A percentile compares a stretch with the other conserved stretches of the same genome.
phyloP scores from a whole-genome alignment of 805 yeast species.

The Candida wancherniae region DNA sequence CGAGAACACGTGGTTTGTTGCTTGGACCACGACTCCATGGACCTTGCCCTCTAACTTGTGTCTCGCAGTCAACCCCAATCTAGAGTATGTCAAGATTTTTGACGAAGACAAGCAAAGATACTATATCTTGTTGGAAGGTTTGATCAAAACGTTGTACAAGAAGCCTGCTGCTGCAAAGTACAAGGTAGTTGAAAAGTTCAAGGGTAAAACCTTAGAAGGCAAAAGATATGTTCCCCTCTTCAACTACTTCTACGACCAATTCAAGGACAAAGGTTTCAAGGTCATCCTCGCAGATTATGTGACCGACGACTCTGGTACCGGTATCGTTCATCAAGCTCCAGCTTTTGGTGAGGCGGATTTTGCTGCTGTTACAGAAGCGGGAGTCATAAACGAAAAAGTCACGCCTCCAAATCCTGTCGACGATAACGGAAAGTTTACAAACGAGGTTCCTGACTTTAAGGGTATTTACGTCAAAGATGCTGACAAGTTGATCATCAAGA shows the following conservation, averaged over 20 bases:
- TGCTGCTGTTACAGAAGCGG: constrained; percentile 69
- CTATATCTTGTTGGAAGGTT: constrained; percentile 79
- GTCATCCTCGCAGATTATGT: constrained; percentile 84
- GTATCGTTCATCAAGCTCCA: constrained; percentile 98
- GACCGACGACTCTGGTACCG: constrained; percentile 94
- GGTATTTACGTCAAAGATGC: constrained; percentile 95
- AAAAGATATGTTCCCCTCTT: constrained; percentile 77
- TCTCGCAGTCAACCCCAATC: constrained; percentile 83
- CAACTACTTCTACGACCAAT: constrained; percentile 71
- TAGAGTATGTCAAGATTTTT: constrained; percentile 86
- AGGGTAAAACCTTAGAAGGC: constrained; percentile 79
- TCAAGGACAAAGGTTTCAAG: constrained; percentile 72
- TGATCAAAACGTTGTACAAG: constrained; percentile 82
- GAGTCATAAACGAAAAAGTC: constrained; percentile 64
- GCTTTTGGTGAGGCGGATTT: constrained; percentile 99
- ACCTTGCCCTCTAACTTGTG: constrained; percentile 93
- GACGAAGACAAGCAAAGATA: constrained; percentile 82
- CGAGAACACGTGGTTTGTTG: constrained; percentile 78
- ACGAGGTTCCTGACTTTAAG: constrained; percentile 64
- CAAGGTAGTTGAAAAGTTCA: constrained; percentile 73
- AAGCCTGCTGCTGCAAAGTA: constrained; percentile 89
- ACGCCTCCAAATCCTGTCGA: constrained; percentile 93
- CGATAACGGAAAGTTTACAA: constrained; percentile 82
- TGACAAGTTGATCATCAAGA: constrained; percentile 83
- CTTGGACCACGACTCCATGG: constrained; percentile 99